Percentiles rank a stretch among this genome's conserved stretches.
Evolutionary conservation across 495 filamentous ascomycete species (phyloP).

Genomic region (Extremus antarcticus): DNA sequence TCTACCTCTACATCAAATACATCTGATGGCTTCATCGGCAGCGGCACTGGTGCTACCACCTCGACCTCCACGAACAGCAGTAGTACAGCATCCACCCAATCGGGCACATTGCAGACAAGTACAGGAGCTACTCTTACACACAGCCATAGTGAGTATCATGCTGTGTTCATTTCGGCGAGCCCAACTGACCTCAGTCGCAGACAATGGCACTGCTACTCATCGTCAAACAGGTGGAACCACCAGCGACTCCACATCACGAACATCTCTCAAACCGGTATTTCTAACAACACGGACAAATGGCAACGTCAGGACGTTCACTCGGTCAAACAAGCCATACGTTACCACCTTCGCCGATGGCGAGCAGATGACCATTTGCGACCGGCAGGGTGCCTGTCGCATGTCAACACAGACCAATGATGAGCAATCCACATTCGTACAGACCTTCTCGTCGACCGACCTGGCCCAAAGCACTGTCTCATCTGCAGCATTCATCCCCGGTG

Average conservation of each 20-base stretch:
- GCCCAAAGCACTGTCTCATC: conserved; percentile 3
- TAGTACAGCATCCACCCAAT: not conserved
- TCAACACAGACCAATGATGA: not conserved
- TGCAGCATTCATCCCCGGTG: not conserved
- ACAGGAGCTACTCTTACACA: not conserved
- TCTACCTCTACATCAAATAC: not conserved
- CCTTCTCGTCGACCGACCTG: not conserved
- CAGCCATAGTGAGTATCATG: not conserved
- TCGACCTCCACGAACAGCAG: not conserved
- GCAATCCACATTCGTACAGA: not conserved
- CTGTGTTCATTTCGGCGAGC: not conserved
- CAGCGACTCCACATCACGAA: not conserved
- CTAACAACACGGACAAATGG: conserved; percentile 11
- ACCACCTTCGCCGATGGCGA: conserved; percentile 13
- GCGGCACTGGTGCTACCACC: not conserved
- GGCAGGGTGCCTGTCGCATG: not conserved
- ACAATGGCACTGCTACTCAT: not conserved
- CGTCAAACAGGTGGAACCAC: not conserved
- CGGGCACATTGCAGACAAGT: not conserved
- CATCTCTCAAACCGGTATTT: not conserved
- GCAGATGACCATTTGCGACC: conserved; percentile 1
- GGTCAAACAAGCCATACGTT: conserved; percentile 5
- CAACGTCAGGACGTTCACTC: conserved; percentile 5
- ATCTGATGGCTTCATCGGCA: not conserved
- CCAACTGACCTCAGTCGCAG: conserved; percentile 1